Conservation (phyloP, 352 stramenopile species). For the Phytophthora rubi region DNA sequence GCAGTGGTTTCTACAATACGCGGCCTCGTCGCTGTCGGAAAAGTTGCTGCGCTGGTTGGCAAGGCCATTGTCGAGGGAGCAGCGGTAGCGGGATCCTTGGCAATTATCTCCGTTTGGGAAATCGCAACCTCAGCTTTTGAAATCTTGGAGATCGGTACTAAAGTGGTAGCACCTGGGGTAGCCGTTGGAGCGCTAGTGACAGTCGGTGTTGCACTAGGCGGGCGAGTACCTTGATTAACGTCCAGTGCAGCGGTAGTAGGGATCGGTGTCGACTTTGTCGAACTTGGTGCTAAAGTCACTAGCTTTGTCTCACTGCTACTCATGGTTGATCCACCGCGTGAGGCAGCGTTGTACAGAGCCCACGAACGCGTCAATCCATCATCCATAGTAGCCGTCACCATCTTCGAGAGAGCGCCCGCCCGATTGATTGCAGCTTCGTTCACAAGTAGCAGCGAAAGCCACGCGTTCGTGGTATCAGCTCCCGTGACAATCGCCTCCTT, state of each 20-base stretch:
- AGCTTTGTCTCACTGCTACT: slow-evolving; percentile 16
- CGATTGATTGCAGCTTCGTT: too few species aligned
- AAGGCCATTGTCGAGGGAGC: slow-evolving; percentile 1
- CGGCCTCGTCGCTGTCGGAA: slow-evolving; percentile 1
- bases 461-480: slow-evolving; percentile 56
- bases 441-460: slow-evolving; percentile 16
- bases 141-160: not conserved
- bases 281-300: slow-evolving; percentile 18
- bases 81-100: slow-evolving; percentile 10
- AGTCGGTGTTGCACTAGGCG: slow-evolving; percentile 2
- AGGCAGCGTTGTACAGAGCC: slow-evolving; percentile 31
- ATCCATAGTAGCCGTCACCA: slow-evolving; percentile 34
- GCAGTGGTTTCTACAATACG: slow-evolving; percentile 6
- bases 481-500: slow-evolving; percentile 71
- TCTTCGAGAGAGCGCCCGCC: not conserved
- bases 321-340: slow-evolving; percentile 33
- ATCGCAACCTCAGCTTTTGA: slow-evolving; percentile 9
- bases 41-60: slow-evolving; percentile 4
- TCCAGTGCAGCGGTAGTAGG: not conserved
- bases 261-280: slow-evolving; percentile 11
- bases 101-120: slow-evolving; percentile 15
- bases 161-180: slow-evolving; percentile 8
- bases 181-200: not conserved
- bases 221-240: not conserved
- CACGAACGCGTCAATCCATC: slow-evolving; percentile 53